Evolutionary conservation across 2,329 filamentous ascomycete genomes (phyloP).

Genomic region (Colletotrichum higginsianum): DNA sequence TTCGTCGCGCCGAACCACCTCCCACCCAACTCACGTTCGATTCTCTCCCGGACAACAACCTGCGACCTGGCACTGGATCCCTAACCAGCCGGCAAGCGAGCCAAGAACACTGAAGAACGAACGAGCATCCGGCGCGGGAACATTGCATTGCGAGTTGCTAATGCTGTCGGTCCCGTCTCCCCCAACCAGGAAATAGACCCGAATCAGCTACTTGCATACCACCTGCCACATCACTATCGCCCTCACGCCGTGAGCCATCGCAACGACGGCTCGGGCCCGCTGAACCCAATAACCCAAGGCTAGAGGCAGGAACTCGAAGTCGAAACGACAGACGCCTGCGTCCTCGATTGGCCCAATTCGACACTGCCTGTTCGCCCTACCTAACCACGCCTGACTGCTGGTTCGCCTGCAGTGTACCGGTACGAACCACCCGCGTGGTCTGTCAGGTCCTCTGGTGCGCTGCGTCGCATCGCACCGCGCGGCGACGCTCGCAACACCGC

Average conservation of each 20-base stretch:
- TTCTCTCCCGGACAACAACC: slow-evolving; percentile 28
- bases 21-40: slow-evolving; percentile 32
- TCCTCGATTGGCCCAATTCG: slow-evolving; percentile 40
- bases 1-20: slow-evolving; percentile 38
- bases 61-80: slow-evolving; percentile 21
- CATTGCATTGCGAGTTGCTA: slow-evolving; percentile 36
- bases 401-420: slow-evolving; percentile 38
- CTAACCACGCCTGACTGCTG: slow-evolving; percentile 33
- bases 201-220: slow-evolving; percentile 63
- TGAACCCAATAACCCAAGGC: slow-evolving; percentile 50
- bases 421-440: slow-evolving; percentile 32
- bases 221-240: slow-evolving; percentile 61
- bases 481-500: slow-evolving; percentile 26
- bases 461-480: slow-evolving; percentile 35
- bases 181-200: slow-evolving; percentile 53
- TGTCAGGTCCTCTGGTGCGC: slow-evolving; percentile 29
- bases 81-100: slow-evolving; percentile 26
- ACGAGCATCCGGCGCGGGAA: slow-evolving; percentile 36
- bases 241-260: slow-evolving; percentile 57
- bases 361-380: slow-evolving; percentile 37
- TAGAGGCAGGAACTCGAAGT: slow-evolving; percentile 43
- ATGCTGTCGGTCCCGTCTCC: slow-evolving; percentile 46
- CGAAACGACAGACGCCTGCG: slow-evolving; percentile 33
- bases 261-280: slow-evolving; percentile 57
- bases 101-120: slow-evolving; percentile 17